These are phyloP conservation scores for Cutaneotrichosporon cyanovorans DNA, from an alignment of 1,284 basidiomycete genomes.

Conservation along the genomic window DNA sequence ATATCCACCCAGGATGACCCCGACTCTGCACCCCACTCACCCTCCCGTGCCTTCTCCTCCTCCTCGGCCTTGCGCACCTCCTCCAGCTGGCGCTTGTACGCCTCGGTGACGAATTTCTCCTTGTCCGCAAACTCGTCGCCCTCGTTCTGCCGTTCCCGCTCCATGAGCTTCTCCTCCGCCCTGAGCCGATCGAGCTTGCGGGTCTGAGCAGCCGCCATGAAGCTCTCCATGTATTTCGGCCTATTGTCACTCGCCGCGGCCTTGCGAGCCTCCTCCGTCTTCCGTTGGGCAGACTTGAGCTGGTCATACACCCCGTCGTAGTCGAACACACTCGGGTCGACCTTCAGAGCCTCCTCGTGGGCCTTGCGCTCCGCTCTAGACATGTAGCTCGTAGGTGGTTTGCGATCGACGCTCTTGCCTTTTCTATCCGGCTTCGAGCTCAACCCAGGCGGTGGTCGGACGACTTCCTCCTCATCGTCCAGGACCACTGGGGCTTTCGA, in stretches of 20 bases:
- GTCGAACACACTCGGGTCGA: constrained; percentile 81
- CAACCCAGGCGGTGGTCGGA: background rate
- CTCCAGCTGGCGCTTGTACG: constrained; percentile 94
- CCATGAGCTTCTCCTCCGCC: constrained; percentile 97
- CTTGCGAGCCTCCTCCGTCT: constrained; percentile 64
- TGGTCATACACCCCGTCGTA: constrained; percentile 95
- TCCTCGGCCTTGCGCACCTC: constrained; percentile 83
- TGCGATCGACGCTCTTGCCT: constrained; percentile 7
- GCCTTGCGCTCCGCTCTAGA: constrained; percentile 34
- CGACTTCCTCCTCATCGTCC: constrained; percentile 33
- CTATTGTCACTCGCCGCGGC: constrained; percentile 64
- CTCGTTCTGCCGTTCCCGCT: constrained; percentile 83
- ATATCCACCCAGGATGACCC: too few species aligned
- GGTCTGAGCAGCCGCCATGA: constrained; percentile 76
- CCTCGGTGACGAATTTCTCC: constrained; percentile 93
- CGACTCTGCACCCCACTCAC: constrained; percentile 47
- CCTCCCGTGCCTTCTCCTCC: constrained; percentile 78
- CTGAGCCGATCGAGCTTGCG: constrained; percentile 82
- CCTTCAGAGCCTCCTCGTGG: constrained; percentile 62
- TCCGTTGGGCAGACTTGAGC: constrained; percentile 79
- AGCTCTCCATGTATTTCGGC: constrained; percentile 87
- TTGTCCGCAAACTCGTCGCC: constrained; percentile 92
- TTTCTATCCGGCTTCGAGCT: constrained; percentile 4
- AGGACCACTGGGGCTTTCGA: constrained; percentile 13
- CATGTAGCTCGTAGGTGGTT: constrained; percentile 4